A percentile compares a stretch with the other conserved stretches of the same genome.
Conservation (phyloP, 805 yeast genomes). For the Yamadazyma paraphyllophila region DNA sequence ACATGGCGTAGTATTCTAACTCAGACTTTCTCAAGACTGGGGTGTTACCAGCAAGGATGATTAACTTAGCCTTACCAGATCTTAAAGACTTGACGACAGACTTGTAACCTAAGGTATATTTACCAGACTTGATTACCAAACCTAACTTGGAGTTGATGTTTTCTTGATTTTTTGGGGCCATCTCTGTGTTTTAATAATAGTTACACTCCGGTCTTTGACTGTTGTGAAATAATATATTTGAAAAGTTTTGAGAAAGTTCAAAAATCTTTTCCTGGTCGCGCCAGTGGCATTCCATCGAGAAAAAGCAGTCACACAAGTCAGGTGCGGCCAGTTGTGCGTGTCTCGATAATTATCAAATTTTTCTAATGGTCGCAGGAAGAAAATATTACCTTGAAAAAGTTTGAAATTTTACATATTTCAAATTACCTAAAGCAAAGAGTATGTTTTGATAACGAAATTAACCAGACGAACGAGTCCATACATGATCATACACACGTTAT, state of each 20-base stretch:
- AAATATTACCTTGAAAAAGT: slow-evolving; percentile 9
- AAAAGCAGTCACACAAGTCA: slow-evolving; percentile 13
- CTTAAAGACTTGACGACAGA: slow-evolving; percentile 97
- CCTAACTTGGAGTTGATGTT: slow-evolving; percentile 98
- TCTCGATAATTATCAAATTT: background rate
- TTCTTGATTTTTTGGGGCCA: slow-evolving; percentile 99
- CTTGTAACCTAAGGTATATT: slow-evolving; percentile 99
- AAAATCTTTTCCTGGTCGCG: slow-evolving; percentile 4
- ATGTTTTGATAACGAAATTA: slow-evolving; percentile 4
- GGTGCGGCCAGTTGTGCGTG: slow-evolving; percentile 5
- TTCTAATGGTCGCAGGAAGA: slow-evolving; percentile 7
- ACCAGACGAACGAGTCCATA: background rate
- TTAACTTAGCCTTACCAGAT: slow-evolving; percentile 98
- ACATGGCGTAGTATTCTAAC: slow-evolving; percentile 99
- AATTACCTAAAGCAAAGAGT: slow-evolving; percentile 8
- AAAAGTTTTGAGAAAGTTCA: slow-evolving; percentile 6
- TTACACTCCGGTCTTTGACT: slow-evolving; percentile 85
- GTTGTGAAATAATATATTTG: slow-evolving; percentile 10
- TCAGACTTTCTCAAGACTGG: slow-evolving; percentile 99
- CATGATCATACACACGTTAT: background rate
- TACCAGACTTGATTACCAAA: slow-evolving; percentile 98
- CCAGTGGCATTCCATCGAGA: background rate
- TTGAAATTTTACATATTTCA: slow-evolving; percentile 11
- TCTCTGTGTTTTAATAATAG: slow-evolving; percentile 73
- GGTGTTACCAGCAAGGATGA: slow-evolving; percentile 98